Conservation (phyloP, 2,329 filamentous ascomycete genomes). For the Aspergillus arachidicola region DNA sequence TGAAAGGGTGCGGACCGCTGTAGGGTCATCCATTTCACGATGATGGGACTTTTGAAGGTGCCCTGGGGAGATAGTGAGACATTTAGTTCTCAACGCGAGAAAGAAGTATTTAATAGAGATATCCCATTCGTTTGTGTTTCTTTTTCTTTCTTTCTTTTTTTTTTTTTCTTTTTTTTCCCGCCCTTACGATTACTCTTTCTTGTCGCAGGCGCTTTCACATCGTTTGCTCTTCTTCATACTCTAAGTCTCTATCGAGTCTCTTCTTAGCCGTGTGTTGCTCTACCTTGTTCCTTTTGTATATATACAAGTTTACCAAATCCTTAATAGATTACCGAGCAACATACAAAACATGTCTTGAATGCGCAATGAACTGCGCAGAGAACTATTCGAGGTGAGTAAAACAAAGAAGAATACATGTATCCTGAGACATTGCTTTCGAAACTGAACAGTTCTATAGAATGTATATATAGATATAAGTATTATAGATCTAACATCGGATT, state of each 20-base stretch:
- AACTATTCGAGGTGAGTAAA: neutral
- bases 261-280: neutral
- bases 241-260: no score
- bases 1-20: neutral
- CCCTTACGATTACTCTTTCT: neutral
- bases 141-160: neutral
- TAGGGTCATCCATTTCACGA: constrained; percentile 6
- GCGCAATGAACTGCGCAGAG: neutral
- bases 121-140: neutral
- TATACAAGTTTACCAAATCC: neutral
- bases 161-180: no score
- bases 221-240: neutral
- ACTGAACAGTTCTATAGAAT: neutral
- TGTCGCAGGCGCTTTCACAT: neutral
- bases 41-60: neutral
- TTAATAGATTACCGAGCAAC: neutral
- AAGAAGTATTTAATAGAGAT: neutral
- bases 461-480: constrained; percentile 5
- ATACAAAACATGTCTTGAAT: no score
- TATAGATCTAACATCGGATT: neutral
- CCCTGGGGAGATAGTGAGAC: no score
- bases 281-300: neutral
- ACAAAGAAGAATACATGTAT: neutral
- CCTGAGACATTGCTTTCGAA: neutral
- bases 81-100: no score